phyloP scores from a whole-genome alignment of 345 rosid species.

The Moringa oleifera region DNA sequence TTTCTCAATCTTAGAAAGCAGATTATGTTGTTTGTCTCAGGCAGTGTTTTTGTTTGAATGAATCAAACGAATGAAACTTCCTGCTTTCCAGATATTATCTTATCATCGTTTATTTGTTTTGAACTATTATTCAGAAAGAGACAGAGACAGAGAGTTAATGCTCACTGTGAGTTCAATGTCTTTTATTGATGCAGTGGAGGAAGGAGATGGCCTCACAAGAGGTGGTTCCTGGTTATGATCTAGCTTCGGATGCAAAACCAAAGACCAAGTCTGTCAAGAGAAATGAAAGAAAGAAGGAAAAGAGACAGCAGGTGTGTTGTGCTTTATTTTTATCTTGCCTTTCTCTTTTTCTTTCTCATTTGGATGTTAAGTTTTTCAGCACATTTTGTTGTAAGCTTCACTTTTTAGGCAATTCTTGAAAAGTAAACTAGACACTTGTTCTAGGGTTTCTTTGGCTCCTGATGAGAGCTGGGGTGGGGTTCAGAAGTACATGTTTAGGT shows the following conservation, averaged over 20 bases:
- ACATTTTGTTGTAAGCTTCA: background rate
- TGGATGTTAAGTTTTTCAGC: background rate
- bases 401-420: background rate
- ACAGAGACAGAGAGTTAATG: background rate
- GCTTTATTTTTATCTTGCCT: background rate
- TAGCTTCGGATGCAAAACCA: conserved; percentile 48
- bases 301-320: conserved; percentile 59
- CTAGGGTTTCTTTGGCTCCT: no score
- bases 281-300: conserved; percentile 91
- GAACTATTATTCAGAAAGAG: no score
- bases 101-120: no score
- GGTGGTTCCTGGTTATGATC: conserved; percentile 84
- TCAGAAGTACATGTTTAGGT: no score
- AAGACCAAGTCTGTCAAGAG: conserved; percentile 77
- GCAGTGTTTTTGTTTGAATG: no score
- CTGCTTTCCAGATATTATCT: no score
- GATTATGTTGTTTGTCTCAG: no score
- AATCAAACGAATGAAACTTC: no score
- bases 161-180: conserved; percentile 4
- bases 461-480: no score
- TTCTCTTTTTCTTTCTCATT: conserved; percentile 1
- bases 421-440: background rate
- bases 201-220: conserved; percentile 61
- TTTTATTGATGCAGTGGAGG: conserved; percentile 47
- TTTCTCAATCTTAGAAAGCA: no score